A percentile compares a stretch with the other conserved stretches of the same genome.
phyloP scores from a whole-genome alignment of 768 basidiomycete species.

The Lactarius vividus region DNA sequence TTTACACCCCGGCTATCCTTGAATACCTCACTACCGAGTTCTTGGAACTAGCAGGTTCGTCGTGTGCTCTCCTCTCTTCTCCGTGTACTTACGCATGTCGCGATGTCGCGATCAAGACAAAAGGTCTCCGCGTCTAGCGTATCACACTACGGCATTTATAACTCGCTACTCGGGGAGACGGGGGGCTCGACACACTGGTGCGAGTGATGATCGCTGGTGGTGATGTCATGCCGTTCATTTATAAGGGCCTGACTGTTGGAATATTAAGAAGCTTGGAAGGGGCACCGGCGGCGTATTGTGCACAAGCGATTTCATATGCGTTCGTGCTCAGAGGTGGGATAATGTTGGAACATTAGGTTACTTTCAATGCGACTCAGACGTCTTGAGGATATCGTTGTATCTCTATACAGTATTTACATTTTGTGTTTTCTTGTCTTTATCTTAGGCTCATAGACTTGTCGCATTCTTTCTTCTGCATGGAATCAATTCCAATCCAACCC shows the following conservation, averaged over 20 bases:
- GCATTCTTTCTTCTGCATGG: not conserved
- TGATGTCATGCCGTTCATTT: constrained; percentile 85
- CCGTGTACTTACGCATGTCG: too few species aligned
- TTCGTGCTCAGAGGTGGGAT: too few species aligned
- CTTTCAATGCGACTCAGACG: not conserved
- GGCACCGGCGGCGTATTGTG: not conserved
- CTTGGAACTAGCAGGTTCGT: too few species aligned
- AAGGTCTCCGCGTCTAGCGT: constrained; percentile 51
- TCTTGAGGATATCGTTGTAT: too few species aligned
- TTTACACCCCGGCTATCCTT: too few species aligned
- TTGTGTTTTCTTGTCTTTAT: not conserved
- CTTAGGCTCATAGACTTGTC: not conserved
- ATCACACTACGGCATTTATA: not conserved
- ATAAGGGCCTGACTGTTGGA: constrained; percentile 68
- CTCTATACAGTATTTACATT: too few species aligned
- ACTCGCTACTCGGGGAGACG: not conserved
- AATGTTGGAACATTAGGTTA: too few species aligned
- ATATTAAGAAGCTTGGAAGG: constrained; percentile 32
- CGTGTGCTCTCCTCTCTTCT: too few species aligned
- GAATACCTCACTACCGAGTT: too few species aligned
- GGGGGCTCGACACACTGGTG: constrained; percentile 57
- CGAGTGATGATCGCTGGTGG: constrained; percentile 91
- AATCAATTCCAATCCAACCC: not conserved
- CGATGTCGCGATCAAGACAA: too few species aligned
- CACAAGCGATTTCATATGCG: too few species aligned